Percentiles rank a stretch among this genome's conserved stretches.
phyloP scores from a whole-genome alignment of 495 filamentous ascomycete species.

The Penicillium coffeae region DNA sequence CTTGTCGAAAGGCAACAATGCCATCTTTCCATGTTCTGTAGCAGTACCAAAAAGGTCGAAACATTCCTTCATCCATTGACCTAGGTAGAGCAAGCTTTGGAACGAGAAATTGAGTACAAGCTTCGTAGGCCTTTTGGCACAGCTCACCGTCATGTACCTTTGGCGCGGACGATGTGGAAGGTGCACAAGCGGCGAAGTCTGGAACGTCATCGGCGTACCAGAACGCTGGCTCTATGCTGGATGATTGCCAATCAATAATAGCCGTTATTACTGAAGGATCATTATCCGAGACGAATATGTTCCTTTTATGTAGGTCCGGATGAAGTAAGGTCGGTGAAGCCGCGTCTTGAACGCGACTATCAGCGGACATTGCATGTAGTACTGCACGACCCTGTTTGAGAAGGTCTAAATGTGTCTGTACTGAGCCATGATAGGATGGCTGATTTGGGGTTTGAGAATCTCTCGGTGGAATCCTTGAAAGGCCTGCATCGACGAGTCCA shows the following conservation, averaged over 20 bases:
- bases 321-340: conserved; percentile 33
- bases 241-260: conserved; percentile 41
- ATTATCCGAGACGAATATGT: conserved; percentile 40
- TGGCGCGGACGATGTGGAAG: conserved; percentile 39
- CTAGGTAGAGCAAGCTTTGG: conserved; percentile 32
- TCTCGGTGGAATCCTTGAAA: conserved; percentile 29
- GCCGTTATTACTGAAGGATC: conserved; percentile 38
- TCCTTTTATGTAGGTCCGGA: conserved; percentile 39
- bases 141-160: conserved; percentile 12
- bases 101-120: conserved; percentile 26
- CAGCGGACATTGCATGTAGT: conserved; percentile 24
- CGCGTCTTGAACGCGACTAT: conserved; percentile 28
- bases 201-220: conserved; percentile 28
- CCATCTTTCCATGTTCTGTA: conserved; percentile 45
- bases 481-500: conserved; percentile 35
- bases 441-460: conserved; percentile 8
- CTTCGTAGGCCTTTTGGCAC: conserved; percentile 30
- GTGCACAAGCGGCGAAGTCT: conserved; percentile 39
- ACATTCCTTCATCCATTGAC: conserved; percentile 33
- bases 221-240: conserved; percentile 38
- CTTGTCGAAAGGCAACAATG: conserved; percentile 34
- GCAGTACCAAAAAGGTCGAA: conserved; percentile 41
- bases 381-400: conserved; percentile 26
- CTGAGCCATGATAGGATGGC: conserved; percentile 28
- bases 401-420: conserved; percentile 31